These are phyloP conservation scores for Isabelozyma rhagii DNA, from an alignment of 805 yeast species.

Conservation along the genomic window DNA sequence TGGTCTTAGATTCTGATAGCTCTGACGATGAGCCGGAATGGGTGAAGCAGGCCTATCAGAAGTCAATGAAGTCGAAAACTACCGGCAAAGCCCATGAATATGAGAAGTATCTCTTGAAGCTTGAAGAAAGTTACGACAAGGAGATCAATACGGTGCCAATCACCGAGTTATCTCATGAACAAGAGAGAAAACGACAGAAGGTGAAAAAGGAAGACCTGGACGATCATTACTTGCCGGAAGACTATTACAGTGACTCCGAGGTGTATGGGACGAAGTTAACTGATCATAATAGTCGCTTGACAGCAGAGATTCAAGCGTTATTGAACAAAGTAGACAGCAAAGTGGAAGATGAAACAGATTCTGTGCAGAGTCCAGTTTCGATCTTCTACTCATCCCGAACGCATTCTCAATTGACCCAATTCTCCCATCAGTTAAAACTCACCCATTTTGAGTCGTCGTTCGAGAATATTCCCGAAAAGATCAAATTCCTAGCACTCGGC, in stretches of 20 bases:
- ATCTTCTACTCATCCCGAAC: conserved; percentile 81
- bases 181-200: conserved; percentile 5
- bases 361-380: conserved; percentile 32
- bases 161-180: neutral
- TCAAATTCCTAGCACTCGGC: conserved; percentile 71
- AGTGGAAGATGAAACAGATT: conserved; percentile 1
- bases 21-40: conserved; percentile 67
- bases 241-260: conserved; percentile 32
- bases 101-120: conserved; percentile 37
- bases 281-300: conserved; percentile 29
- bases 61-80: conserved; percentile 27
- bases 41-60: conserved; percentile 45
- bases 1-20: conserved; percentile 12
- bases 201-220: conserved; percentile 5
- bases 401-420: conserved; percentile 83
- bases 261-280: conserved; percentile 7
- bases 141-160: conserved; percentile 10
- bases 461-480: conserved; percentile 43
- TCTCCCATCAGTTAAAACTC: conserved; percentile 64
- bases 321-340: conserved; percentile 29
- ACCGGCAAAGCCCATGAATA: conserved; percentile 29
- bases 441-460: conserved; percentile 66
- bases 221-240: conserved; percentile 26
- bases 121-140: conserved; percentile 21
- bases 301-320: conserved; percentile 47